A percentile compares a stretch with the other conserved stretches of the same genome.
Evolutionary conservation across 192 early-diverging fungal species (phyloP).

Genomic region (Funneliformis mosseae): DNA sequence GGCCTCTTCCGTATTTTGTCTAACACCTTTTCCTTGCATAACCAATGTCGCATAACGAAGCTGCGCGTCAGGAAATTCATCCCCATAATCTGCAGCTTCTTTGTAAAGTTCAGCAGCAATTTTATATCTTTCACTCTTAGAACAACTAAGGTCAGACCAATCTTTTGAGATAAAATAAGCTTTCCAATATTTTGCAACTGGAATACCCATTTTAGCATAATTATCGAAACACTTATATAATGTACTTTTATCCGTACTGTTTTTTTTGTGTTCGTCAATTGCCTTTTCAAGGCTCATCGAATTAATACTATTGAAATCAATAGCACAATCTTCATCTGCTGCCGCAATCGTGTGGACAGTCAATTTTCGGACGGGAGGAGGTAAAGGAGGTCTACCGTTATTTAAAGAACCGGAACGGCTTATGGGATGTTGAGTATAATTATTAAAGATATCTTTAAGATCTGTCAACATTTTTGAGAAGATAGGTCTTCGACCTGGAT

Average conservation of each 20-base stretch:
- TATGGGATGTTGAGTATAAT: neutral
- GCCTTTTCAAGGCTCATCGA: neutral
- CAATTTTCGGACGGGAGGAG: neutral
- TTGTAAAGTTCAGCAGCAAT: neutral
- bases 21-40: neutral
- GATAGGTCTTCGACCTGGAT: neutral
- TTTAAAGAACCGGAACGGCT: neutral
- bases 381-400: neutral
- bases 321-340: neutral
- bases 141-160: neutral
- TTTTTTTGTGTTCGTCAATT: neutral
- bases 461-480: neutral
- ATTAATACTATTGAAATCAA: neutral
- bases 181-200: neutral
- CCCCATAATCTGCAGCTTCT: neutral
- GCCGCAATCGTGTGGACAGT: neutral
- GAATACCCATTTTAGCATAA: neutral
- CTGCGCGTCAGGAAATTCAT: neutral
- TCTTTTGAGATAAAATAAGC: neutral
- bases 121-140: neutral
- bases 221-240: neutral
- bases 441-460: neutral
- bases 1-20: neutral
- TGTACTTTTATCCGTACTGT: neutral
- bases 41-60: neutral